phyloP scores from a whole-genome alignment of 1,284 basidiomycete genomes.

The Ceratorhiza oryzae-sativae region DNA sequence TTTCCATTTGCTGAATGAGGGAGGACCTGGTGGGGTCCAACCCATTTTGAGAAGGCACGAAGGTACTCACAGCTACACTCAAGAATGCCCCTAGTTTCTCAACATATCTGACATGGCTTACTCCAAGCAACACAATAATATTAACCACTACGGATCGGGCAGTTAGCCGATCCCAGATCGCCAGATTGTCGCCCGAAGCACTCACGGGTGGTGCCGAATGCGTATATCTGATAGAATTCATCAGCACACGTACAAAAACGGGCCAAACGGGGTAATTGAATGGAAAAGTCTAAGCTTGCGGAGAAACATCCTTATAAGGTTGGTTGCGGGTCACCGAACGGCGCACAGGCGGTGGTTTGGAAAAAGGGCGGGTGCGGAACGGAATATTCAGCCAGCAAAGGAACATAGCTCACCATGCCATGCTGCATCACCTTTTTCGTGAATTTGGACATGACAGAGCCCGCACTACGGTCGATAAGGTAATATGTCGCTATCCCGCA shows the following conservation, averaged over 20 bases:
- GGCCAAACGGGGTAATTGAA: slow-evolving; percentile 14
- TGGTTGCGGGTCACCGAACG: not conserved
- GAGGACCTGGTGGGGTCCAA: not conserved
- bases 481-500: slow-evolving; percentile 29
- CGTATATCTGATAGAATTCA: slow-evolving; percentile 30
- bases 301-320: slow-evolving; percentile 17
- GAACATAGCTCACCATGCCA: slow-evolving; percentile 17
- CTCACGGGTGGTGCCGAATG: slow-evolving; percentile 29
- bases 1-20: not conserved
- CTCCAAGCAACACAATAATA: slow-evolving; percentile 14
- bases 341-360: not conserved
- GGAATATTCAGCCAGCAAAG: not conserved
- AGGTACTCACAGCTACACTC: slow-evolving; percentile 33
- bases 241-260: not conserved
- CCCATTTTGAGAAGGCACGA: not conserved
- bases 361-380: not conserved
- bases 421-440: slow-evolving; percentile 36
- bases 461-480: slow-evolving; percentile 17
- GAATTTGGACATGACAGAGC: slow-evolving; percentile 24
- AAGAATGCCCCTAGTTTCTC: slow-evolving; percentile 33
- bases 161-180: not conserved
- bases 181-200: not conserved
- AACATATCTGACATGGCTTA: slow-evolving; percentile 31
- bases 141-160: slow-evolving; percentile 5
- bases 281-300: not conserved